Conservation (phyloP, 257 asterid species). For the Nicotiana otophora region DNA sequence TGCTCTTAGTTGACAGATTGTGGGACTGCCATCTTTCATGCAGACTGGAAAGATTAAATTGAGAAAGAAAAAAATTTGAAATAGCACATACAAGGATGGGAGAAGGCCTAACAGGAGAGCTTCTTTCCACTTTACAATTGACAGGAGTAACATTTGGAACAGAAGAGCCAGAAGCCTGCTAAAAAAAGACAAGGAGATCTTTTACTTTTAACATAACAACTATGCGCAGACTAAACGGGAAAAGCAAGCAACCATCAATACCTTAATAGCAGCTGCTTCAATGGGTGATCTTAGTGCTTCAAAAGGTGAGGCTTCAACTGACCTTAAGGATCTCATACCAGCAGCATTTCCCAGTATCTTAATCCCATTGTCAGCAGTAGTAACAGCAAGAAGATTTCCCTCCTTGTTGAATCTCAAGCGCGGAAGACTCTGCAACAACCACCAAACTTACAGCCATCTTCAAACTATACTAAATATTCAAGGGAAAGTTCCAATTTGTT, state of each 20-base stretch:
- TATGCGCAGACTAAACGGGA: background rate
- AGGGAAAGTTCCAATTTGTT: background rate
- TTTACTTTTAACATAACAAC: background rate
- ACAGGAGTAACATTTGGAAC: conserved; percentile 69
- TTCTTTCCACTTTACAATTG: conserved; percentile 81
- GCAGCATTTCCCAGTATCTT: conserved; percentile 78
- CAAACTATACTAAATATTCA: background rate
- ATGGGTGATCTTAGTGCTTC: conserved; percentile 73
- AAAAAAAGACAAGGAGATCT: conserved; percentile 13
- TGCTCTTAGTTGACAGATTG: background rate
- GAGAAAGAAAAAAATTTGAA: conserved; percentile 9
- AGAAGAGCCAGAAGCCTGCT: conserved; percentile 80
- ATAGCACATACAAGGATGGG: conserved; percentile 62
- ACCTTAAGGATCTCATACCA: conserved; percentile 76
- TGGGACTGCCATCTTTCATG: background rate
- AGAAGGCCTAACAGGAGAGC: conserved; percentile 94
- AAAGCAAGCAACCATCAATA: conserved; percentile 15
- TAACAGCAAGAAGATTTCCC: conserved; percentile 93
- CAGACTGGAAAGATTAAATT: background rate
- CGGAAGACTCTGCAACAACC: conserved; percentile 61
- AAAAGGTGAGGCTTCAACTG: conserved; percentile 66
- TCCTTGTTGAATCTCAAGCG: conserved; percentile 92
- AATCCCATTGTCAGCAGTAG: conserved; percentile 85
- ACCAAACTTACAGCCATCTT: background rate
- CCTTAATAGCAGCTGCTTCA: conserved; percentile 85